Evolutionary conservation across 2,329 filamentous ascomycete genomes (phyloP).

Genomic region (Aspergillus nomiae): DNA sequence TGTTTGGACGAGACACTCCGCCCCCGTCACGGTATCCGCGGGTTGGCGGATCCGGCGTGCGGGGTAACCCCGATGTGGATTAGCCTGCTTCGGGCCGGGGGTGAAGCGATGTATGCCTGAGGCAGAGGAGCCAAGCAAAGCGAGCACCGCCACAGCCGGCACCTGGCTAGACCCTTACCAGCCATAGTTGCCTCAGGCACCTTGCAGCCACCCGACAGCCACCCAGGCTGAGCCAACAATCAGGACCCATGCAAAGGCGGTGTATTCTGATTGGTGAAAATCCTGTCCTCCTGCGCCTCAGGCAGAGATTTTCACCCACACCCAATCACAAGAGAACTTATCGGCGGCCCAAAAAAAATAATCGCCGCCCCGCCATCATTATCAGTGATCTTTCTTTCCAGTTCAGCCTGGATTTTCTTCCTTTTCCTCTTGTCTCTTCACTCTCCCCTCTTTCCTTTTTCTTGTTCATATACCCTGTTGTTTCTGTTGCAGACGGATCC

Average conservation of each 20-base stretch:
- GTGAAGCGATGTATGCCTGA: not conserved
- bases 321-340: constrained; percentile 4
- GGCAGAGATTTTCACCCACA: constrained; percentile 19
- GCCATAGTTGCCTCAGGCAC: not conserved
- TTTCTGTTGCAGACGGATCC: constrained; percentile 5
- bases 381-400: constrained; percentile 7
- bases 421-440: constrained; percentile 10
- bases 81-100: not conserved
- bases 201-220: not conserved
- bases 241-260: constrained; percentile 10
- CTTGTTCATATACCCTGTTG: constrained; percentile 11
- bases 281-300: constrained; percentile 13
- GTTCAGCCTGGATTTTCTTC: constrained; percentile 6
- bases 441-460: constrained; percentile 2
- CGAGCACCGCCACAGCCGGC: not conserved
- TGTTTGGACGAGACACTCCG: too few species aligned
- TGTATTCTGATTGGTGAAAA: constrained; percentile 8
- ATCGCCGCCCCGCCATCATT: constrained; percentile 5
- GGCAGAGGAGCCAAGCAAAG: not conserved
- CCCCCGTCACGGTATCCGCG: not conserved
- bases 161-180: not conserved
- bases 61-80: constrained; percentile 20
- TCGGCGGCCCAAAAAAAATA: constrained; percentile 10
- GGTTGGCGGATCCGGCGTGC: constrained; percentile 13
- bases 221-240: not conserved